Base-by-base conservation (phyloP, 305 asterid genomes). In the Solanum hybrid region DNA sequence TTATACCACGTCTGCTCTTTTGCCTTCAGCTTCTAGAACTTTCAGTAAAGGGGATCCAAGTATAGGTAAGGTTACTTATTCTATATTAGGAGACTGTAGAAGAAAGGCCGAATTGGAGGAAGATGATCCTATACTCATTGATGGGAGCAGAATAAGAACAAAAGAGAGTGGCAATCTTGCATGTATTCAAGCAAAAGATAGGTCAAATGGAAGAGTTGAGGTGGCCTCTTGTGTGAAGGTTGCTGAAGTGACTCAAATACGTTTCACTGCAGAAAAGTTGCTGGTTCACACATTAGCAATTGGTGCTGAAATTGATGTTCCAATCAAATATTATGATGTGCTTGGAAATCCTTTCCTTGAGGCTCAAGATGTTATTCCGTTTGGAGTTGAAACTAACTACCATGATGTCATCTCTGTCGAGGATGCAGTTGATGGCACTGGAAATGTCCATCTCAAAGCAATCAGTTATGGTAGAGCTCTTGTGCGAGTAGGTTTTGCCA, bases 221-320 rank as follows among this genome's bases (percentile, higher is more conserved):
- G 93, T 97, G 89, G 99, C 97, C 37, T 92, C 96, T 74, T 97
- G 99, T 91, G 95, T 97, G 86, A 95, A 91, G 93, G 97, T 95
- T 91, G 94, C 97, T 37, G 98, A 95, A 91, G 95, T 95, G 93
- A 94, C 95, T 81, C 99, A 96, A 88, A 92, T 96, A 92, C 95
- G 97, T 92, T 92, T 95, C 77, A 73, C 86, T 86, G 90, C 93
- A 28, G 92, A 93, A 18, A 94, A 93, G 90, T 91, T 94, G 92
- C 93, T 94, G n/a, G 91, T 95, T 90, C 95, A 94, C 82, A 90
- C 81, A 26, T 91, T 97, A 80, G 93, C 98, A 92, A 89, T 95
- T 83, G 99, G 95, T 84, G 90, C 94, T 85, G 96, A 95, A 80
- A 90, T 94, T 78, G 91, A 90, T 92, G 94, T 97, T 90, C 96